These are phyloP conservation scores for Verticillium alfalfae DNA, from an alignment of 2,329 filamentous ascomycete genomes.

Conservation along the genomic window DNA sequence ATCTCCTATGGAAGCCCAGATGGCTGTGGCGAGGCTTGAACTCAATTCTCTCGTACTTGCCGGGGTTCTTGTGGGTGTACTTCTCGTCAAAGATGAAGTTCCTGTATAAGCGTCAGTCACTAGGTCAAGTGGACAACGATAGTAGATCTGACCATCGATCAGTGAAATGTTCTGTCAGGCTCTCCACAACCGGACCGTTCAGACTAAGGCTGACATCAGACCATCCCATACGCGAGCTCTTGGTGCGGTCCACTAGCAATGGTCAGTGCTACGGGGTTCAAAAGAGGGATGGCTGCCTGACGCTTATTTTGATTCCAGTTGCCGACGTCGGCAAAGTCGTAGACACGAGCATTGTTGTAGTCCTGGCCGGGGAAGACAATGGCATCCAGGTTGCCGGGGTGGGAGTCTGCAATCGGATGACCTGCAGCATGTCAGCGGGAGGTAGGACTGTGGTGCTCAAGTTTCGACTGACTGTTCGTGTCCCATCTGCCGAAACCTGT, in stretches of 20 bases:
- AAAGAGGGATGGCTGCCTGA: slow-evolving; percentile 17
- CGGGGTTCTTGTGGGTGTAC: slow-evolving; percentile 51
- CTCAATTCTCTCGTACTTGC: slow-evolving; percentile 38
- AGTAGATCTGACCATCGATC: slow-evolving; percentile 61
- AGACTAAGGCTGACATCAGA: slow-evolving; percentile 78
- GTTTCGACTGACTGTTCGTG: slow-evolving; percentile 55
- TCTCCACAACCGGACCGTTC: slow-evolving; percentile 67
- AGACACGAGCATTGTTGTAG: slow-evolving; percentile 83
- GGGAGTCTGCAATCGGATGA: slow-evolving; percentile 78
- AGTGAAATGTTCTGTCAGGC: slow-evolving; percentile 71
- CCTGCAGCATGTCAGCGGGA: slow-evolving; percentile 22
- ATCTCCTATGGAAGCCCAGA: neutral
- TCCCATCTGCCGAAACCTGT: slow-evolving; percentile 79
- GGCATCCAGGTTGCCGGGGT: slow-evolving; percentile 68
- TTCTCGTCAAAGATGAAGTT: slow-evolving; percentile 87
- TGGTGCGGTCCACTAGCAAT: slow-evolving; percentile 63
- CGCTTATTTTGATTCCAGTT: slow-evolving; percentile 81
- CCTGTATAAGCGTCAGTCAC: slow-evolving; percentile 22
- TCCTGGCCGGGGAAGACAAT: slow-evolving; percentile 87
- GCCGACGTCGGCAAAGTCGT: slow-evolving; percentile 72
- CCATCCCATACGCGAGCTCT: slow-evolving; percentile 87
- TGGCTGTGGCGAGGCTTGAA: neutral
- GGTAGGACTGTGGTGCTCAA: neutral
- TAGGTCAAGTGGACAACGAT: slow-evolving; percentile 6
- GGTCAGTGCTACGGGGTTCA: neutral